A percentile compares a stretch with the other conserved stretches of the same genome.
Conservation (phyloP, 805 yeast genomes). For the Myxozyma udenii region DNA sequence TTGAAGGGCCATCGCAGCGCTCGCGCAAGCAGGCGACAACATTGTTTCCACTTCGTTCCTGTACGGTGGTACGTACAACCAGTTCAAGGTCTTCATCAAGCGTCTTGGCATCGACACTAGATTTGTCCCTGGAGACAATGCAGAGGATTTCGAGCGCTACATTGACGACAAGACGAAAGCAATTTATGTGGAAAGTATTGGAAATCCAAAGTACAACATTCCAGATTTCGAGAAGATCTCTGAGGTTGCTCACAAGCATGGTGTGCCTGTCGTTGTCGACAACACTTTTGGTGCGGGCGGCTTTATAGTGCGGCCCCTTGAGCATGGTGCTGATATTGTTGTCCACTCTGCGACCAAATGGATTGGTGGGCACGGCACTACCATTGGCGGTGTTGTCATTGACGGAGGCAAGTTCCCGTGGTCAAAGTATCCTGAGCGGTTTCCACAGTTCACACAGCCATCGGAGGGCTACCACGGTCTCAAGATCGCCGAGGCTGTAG, state of each 20-base stretch:
- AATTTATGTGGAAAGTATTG: slow-evolving; percentile 82
- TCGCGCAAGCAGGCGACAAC: slow-evolving; percentile 70
- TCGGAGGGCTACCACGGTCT: slow-evolving; percentile 93
- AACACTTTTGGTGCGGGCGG: slow-evolving; percentile 99
- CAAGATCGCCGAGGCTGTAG: slow-evolving; percentile 75
- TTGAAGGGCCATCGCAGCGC: slow-evolving; percentile 22
- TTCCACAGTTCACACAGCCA: slow-evolving; percentile 88
- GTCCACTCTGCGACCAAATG: slow-evolving; percentile 95
- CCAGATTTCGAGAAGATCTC: slow-evolving; percentile 83
- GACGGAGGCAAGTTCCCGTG: slow-evolving; percentile 94
- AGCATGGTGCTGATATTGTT: slow-evolving; percentile 87
- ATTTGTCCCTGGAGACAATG: slow-evolving; percentile 76
- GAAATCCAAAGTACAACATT: slow-evolving; percentile 79
- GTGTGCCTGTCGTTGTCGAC: slow-evolving; percentile 88
- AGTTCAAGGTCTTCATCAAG: slow-evolving; percentile 87
- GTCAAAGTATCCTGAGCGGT: slow-evolving; percentile 77
- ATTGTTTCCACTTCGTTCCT: slow-evolving; percentile 79
- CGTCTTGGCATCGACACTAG: slow-evolving; percentile 81
- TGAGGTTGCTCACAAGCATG: slow-evolving; percentile 76
- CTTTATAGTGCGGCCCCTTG: slow-evolving; percentile 74
- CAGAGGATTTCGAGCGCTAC: slow-evolving; percentile 65
- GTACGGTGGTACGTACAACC: slow-evolving; percentile 96
- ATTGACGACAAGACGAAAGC: slow-evolving; percentile 88
- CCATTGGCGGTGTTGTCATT: slow-evolving; percentile 86
- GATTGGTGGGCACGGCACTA: slow-evolving; percentile 97